These are phyloP conservation scores for Magnaporthiopsis incrustans DNA, from an alignment of 2,329 filamentous ascomycete genomes.

Conservation along the genomic window DNA sequence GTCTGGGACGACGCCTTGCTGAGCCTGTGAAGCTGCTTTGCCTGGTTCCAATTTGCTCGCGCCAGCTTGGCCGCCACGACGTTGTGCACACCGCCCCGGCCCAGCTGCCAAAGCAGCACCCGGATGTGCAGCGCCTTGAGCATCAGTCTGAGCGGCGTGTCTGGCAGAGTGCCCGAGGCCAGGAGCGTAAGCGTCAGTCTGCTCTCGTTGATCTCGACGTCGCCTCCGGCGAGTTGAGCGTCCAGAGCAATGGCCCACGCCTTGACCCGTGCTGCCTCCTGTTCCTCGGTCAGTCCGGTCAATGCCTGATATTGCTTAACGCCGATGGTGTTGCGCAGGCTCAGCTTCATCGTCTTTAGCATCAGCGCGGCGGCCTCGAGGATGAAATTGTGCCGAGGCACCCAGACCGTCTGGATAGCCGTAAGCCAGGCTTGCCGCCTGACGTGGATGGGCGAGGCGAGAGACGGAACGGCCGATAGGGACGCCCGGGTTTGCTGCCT, in stretches of 20 bases:
- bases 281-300: constrained; percentile 73
- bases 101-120: constrained; percentile 75
- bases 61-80: constrained; percentile 66
- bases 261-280: constrained; percentile 79
- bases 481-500: constrained; percentile 25
- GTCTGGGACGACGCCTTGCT: constrained; percentile 7
- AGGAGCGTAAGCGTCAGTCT: constrained; percentile 79
- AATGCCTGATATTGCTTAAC: constrained; percentile 68
- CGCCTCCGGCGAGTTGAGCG: constrained; percentile 84
- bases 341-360: constrained; percentile 75
- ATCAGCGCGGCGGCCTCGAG: constrained; percentile 75
- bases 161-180: constrained; percentile 77
- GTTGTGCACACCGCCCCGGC: constrained; percentile 59
- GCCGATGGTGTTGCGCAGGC: constrained; percentile 69
- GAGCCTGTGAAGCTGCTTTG: constrained; percentile 52
- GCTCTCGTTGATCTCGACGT: constrained; percentile 82
- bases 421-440: constrained; percentile 88
- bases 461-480: constrained; percentile 53
- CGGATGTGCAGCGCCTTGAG: constrained; percentile 86
- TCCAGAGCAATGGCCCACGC: constrained; percentile 92
- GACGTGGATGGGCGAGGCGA: constrained; percentile 76
- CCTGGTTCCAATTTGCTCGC: constrained; percentile 71
- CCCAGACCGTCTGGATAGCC: constrained; percentile 85
- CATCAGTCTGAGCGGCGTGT: constrained; percentile 78
- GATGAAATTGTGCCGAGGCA: constrained; percentile 79